Evolutionary conservation across 148 eudicot genomes (phyloP).

Genomic region (Pharnaceum exiguum): DNA sequence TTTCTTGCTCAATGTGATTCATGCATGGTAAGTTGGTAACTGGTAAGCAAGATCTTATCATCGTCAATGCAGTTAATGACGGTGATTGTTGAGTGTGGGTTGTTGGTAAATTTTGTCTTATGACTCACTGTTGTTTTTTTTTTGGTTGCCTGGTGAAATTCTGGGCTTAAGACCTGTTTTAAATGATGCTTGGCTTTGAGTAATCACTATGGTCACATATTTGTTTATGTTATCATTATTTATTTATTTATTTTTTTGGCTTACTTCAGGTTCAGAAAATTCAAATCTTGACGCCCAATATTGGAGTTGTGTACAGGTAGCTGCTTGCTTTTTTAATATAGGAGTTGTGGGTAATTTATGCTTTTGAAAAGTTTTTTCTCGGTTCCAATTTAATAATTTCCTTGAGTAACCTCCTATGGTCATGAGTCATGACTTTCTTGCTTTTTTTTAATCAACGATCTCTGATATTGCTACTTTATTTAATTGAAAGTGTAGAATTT

Average conservation of each 20-base stretch:
- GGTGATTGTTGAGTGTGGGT: no score
- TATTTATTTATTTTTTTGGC: slow-evolving; percentile 3
- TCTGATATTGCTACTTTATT: not conserved
- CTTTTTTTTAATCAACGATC: not conserved
- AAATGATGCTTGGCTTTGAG: no score
- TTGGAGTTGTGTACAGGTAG: slow-evolving; percentile 96
- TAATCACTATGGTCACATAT: no score
- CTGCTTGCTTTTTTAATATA: not conserved
- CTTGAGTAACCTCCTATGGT: not conserved
- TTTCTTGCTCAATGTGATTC: no score
- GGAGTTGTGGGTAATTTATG: not conserved
- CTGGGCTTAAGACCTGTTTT: no score
- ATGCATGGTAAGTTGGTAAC: no score
- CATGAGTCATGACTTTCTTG: not conserved
- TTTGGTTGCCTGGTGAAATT: no score
- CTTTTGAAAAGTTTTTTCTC: not conserved
- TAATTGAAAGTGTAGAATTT: not conserved
- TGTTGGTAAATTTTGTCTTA: no score
- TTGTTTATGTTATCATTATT: no score
- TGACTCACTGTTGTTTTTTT: no score
- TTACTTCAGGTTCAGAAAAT: slow-evolving; percentile 82
- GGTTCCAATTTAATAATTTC: not conserved
- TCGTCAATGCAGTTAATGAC: no score
- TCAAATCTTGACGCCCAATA: slow-evolving; percentile 90
- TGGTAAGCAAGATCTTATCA: no score